Percentiles rank a stretch among this genome's conserved stretches.
Evolutionary conservation across 345 rosid species (phyloP).

Genomic region (Rhodamnia rubescens): DNA sequence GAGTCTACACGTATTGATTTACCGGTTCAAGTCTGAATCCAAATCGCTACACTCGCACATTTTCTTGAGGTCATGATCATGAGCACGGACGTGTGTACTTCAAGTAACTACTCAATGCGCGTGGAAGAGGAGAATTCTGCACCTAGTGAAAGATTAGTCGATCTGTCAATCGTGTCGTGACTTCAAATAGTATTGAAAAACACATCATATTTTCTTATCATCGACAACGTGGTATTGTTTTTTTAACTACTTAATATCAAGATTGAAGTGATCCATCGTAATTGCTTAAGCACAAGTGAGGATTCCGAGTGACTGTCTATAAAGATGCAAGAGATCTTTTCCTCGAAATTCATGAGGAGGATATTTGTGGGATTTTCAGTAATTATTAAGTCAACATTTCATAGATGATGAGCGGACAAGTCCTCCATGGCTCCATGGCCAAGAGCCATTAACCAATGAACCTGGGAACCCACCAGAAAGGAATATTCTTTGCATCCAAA

Average conservation of each 20-base stretch:
- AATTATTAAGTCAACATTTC: background rate
- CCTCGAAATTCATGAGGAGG: background rate
- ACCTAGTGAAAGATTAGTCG: background rate
- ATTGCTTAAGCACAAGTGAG: background rate
- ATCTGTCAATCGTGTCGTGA: background rate
- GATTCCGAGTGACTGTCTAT: background rate
- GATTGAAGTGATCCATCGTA: background rate
- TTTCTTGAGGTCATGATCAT: background rate
- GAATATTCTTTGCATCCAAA: constrained; percentile 4
- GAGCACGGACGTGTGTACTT: background rate
- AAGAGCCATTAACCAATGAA: background rate
- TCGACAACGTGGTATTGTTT: background rate
- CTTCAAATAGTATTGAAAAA: background rate
- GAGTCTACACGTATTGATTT: background rate
- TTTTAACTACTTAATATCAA: background rate
- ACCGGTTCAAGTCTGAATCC: background rate
- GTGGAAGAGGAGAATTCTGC: background rate
- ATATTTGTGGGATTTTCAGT: background rate
- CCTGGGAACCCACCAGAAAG: background rate
- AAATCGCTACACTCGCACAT: background rate
- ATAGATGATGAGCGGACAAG: background rate
- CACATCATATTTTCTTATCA: background rate
- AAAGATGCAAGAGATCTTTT: background rate
- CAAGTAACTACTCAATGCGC: background rate
- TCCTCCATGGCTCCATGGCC: background rate